phyloP scores from a whole-genome alignment of 345 rosid species.

The Carallia pectinifolia region DNA sequence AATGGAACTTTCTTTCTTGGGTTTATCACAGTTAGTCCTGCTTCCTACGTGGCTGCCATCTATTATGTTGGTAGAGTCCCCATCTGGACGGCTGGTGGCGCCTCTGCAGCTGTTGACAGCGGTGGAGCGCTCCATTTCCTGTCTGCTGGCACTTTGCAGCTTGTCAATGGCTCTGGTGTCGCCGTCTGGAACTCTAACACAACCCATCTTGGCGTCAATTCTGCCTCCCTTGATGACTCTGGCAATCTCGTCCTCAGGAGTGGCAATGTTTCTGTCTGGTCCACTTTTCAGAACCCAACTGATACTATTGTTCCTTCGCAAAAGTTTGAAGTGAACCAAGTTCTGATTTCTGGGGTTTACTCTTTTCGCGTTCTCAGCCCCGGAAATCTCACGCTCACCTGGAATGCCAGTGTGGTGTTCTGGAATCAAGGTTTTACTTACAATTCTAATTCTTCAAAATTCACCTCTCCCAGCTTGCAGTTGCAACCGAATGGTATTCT shows the following conservation, averaged over 20 bases:
- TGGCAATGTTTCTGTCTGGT: constrained; percentile 35
- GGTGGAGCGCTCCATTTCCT: constrained; percentile 40
- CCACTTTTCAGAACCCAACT: constrained; percentile 46
- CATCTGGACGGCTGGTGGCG: constrained; percentile 45
- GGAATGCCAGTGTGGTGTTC: constrained; percentile 46
- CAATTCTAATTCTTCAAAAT: constrained; percentile 29
- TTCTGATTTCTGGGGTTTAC: constrained; percentile 43
- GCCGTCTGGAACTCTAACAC: constrained; percentile 51
- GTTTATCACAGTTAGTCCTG: constrained; percentile 31
- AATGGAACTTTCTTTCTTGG: constrained; percentile 38
- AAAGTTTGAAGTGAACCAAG: constrained; percentile 26
- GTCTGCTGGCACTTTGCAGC: constrained; percentile 47
- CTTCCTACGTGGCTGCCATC: constrained; percentile 47
- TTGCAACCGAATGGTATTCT: constrained; percentile 47
- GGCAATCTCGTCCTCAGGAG: constrained; percentile 39
- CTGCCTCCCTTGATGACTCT: constrained; percentile 45
- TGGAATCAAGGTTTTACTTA: constrained; percentile 38
- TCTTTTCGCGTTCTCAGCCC: constrained; percentile 33
- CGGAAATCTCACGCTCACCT: constrained; percentile 46
- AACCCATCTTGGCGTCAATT: constrained; percentile 33
- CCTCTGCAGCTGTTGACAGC: constrained; percentile 39
- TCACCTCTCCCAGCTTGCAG: constrained; percentile 41
- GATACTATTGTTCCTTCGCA: constrained; percentile 48
- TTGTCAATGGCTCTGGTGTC: constrained; percentile 50
- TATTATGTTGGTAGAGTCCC: constrained; percentile 34